Base-by-base conservation (phyloP, 208 protist species). In the Leishmania braziliensis region DNA sequence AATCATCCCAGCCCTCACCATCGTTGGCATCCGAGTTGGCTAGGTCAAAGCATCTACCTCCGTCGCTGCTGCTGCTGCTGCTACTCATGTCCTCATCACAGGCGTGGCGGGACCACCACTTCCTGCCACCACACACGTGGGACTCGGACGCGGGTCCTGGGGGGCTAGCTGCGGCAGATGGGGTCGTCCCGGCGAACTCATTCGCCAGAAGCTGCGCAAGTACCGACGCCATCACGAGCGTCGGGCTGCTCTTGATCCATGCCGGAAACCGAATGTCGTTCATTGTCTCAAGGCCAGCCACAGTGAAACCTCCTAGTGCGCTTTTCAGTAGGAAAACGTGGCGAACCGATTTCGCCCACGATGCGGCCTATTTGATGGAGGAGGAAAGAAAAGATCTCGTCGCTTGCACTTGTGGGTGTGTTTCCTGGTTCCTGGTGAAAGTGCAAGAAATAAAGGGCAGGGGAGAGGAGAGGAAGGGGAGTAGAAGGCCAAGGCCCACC, bases 211-310 rank as follows among this genome's bases (percentile, higher is more conserved):
- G 63, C 54, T 77, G 76, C 63, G 84, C 82, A n/a, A 96, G 86
- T 75, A 86, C 85, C 18, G 80, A 82, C 14, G 90, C 86, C 79
- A 95, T 89, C 29, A 87, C 84, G 66, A 97, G 85, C 46, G 89
- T 86, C 8, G 94, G 87, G 43, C 91, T 90, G 58, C 74, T 82
- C n/a, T 82, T 78, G 23, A 95, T 87, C 94, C 94, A 97, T 6
- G 69, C 26, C 0, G 94, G 92, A 71, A 97, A 95, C 6, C 77
- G 82, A 63, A 95, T 93, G 51, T 97, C 91, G 39, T 97, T 85
- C 94, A 97, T 97, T 10, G n/a, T 58, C 51, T 36, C 51, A 16
- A 26, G n/a, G 39, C 23, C 9, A 0, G 39, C 14, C 6, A 54
- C 70, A 56, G 48, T 39, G 9, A 33, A n/a, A 53, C 23, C 56